Evolutionary conservation across 2,329 filamentous ascomycete genomes (phyloP).

Genomic region (Chrysoporthe austroafricana): DNA sequence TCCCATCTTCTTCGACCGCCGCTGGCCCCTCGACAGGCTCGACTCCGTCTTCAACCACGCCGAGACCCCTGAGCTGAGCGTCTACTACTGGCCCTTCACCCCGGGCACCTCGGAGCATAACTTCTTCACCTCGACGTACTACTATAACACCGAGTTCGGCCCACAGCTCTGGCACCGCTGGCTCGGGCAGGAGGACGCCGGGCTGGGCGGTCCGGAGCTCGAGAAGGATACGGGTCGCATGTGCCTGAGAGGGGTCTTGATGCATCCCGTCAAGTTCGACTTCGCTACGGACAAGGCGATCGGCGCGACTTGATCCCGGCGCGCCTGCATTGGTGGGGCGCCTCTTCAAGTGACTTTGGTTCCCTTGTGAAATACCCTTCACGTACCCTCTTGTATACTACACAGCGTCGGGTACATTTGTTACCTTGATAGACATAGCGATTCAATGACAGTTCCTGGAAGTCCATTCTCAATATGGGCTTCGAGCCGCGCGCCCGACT

Average conservation of each 20-base stretch:
- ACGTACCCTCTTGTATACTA: constrained; percentile 9
- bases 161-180: constrained; percentile 65
- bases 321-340: neutral
- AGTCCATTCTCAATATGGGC: neutral
- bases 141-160: constrained; percentile 61
- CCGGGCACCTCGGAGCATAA: constrained; percentile 55
- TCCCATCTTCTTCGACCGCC: constrained; percentile 78
- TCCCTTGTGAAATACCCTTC: neutral
- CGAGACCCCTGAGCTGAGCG: constrained; percentile 55
- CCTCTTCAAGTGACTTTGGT: neutral
- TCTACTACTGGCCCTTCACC: constrained; percentile 44
- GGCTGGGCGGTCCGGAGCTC: constrained; percentile 54
- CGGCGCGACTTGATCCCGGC: constrained; percentile 20
- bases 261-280: constrained; percentile 66
- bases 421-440: neutral
- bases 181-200: constrained; percentile 62
- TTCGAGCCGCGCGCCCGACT: neutral
- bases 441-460: neutral
- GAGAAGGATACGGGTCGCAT: constrained; percentile 49
- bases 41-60: constrained; percentile 65
- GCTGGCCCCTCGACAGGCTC: constrained; percentile 63
- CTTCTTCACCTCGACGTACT: constrained; percentile 63
- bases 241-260: constrained; percentile 66
- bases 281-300: constrained; percentile 25
- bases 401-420: neutral